A percentile compares a stretch with the other conserved stretches of the same genome.
These are phyloP conservation scores for Pseudocercospora crystallina DNA, from an alignment of 2,329 filamentous ascomycete species.

Conservation along the genomic window DNA sequence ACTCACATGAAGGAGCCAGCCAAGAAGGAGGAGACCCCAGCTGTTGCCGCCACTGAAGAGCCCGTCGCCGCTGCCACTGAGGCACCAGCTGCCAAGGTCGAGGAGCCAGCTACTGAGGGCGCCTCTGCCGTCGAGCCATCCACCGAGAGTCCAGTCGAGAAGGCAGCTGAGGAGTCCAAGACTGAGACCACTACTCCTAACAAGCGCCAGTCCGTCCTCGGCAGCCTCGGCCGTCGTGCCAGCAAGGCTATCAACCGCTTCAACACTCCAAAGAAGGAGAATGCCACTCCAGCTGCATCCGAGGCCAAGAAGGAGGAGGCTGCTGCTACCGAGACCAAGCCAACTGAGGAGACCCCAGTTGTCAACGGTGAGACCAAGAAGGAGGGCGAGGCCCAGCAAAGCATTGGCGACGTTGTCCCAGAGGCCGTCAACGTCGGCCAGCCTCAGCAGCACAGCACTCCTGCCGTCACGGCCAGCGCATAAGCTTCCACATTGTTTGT, in stretches of 20 bases:
- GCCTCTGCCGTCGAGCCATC: constrained; percentile 33
- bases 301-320: constrained; percentile 25
- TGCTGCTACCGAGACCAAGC: constrained; percentile 24
- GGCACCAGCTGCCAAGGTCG: constrained; percentile 24
- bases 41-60: constrained; percentile 27
- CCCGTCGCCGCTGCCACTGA: constrained; percentile 26
- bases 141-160: not conserved
- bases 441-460: constrained; percentile 30
- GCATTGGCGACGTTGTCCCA: constrained; percentile 32
- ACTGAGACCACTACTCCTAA: constrained; percentile 26
- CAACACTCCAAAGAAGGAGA: constrained; percentile 34
- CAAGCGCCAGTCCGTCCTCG: constrained; percentile 36
- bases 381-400: constrained; percentile 26
- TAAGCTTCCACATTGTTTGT: constrained; percentile 20
- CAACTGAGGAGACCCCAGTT: constrained; percentile 23
- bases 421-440: constrained; percentile 32
- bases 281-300: constrained; percentile 19
- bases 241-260: constrained; percentile 36
- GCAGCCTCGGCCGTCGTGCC: constrained; percentile 35
- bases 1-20: constrained; percentile 37
- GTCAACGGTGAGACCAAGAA: constrained; percentile 25
- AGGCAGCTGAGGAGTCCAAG: constrained; percentile 13
- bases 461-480: constrained; percentile 35
- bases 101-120: constrained; percentile 31
- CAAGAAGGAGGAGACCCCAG: constrained; percentile 30